phyloP scores from a whole-genome alignment of 2,329 filamentous ascomycete species.

The Orbilia ellipsospora region DNA sequence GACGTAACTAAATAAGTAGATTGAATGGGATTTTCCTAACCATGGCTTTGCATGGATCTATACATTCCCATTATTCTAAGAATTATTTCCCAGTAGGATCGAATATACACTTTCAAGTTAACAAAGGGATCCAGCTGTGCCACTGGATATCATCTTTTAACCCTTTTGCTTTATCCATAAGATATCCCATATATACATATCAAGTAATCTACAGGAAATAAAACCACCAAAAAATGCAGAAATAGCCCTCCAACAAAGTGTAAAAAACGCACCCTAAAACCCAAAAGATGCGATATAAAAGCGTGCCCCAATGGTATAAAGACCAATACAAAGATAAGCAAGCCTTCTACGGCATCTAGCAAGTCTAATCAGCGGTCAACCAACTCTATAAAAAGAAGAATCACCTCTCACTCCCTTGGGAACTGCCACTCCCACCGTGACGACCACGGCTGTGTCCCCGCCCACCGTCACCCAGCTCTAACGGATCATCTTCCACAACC shows the following conservation, averaged over 20 bases:
- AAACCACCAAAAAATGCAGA: background rate
- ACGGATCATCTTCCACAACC: constrained; percentile 53
- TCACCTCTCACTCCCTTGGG: background rate
- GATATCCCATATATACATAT: background rate
- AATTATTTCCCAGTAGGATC: too few relatives aligned
- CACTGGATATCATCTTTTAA: too few relatives aligned
- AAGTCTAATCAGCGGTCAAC: background rate
- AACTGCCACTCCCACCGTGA: background rate
- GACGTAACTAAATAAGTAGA: too few relatives aligned
- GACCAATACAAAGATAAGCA: background rate
- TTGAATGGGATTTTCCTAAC: too few relatives aligned
- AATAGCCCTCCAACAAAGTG: background rate
- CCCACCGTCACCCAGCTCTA: constrained; percentile 21
- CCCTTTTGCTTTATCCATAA: background rate
- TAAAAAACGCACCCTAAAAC: constrained; percentile 1
- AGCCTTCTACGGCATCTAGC: background rate
- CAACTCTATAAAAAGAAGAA: background rate
- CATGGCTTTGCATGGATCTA: too few relatives aligned
- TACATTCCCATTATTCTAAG: too few relatives aligned
- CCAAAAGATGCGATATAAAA: background rate
- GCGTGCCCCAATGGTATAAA: background rate
- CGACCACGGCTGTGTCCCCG: background rate
- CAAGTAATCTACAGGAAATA: constrained; percentile 5
- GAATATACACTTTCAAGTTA: too few relatives aligned
- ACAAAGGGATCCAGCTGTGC: too few relatives aligned